Base-by-base conservation (phyloP, 1,284 basidiomycete genomes). In the Trametes pubescens region DNA sequence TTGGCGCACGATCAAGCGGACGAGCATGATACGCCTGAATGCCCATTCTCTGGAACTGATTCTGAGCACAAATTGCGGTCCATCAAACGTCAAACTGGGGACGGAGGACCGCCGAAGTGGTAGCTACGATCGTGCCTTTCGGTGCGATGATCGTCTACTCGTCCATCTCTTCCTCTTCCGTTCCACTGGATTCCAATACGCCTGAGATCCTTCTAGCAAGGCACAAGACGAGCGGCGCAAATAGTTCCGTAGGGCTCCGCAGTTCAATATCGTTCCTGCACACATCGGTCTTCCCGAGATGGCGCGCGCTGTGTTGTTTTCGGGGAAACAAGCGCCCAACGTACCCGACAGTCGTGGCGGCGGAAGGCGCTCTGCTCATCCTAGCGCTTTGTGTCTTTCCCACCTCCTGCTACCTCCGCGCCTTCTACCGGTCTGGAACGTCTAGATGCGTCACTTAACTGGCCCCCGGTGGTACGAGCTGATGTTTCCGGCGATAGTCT, bases 321-420 rank as follows among this genome's bases (percentile, higher is more conserved):
- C n/a, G 14, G 29, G 40, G 16, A 10, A n/a, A 16, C 37, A 61
- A 35, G 52, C 61, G 58, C 66, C 38, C 48, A 37, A 40, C 21
- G 38, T 38, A 40, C 63, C 63, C 66, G 66, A 67, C 63, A 46
- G 60, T 67, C 66, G 66, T 65, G 66, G 66, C 11, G 51, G 53
- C 63, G 29, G 37, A 51, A n/a, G 44, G 54, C 63, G 57, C 54
- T 47, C 24, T 32, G 14, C 16, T 43, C 40, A 16, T 7, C 14
- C 43, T 52, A 21, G 22, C 48, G 40, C 16, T 48, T 43, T 10
- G 21, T 34, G 37, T 57, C 60, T 53, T 64, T 53, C 51, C 47
- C 52, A 56, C 49, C 56, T 18, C 6, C 49, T 11, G 29, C 29
- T 8, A 35, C 49, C 16, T 16, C 22, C 51, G 46, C 56, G 38